Base-by-base conservation (phyloP, 805 yeast genomes). In the Saccharomyces kudriavzevii region DNA sequence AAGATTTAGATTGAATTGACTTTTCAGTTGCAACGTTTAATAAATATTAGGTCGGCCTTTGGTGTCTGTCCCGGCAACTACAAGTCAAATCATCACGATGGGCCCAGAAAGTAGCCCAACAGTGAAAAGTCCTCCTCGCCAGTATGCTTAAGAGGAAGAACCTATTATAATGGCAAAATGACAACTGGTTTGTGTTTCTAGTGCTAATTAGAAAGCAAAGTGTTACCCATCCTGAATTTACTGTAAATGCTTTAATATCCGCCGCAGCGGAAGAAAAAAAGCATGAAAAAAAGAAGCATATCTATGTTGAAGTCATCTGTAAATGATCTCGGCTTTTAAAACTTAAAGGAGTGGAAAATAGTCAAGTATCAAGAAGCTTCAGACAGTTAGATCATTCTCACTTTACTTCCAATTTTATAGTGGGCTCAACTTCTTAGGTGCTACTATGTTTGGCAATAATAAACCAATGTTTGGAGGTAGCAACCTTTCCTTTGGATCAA, bases 381-480 rank as follows among this genome's bases (percentile, higher is more conserved):
- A 8, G 24, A 4, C 24, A 6, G 9, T 17, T 17, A 17, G 10
- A 35, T 17, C 8, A 35, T 3, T 17, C 17, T 8, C 5, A 17
- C 22, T 20, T 13, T 35, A 17, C 11, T n/a, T 35, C 24, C 22
- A 17, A 17, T 17, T 17, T n/a, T n/a, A 6, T 35, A 35, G 43
- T 35, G 17, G 10, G 10, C 17, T 35, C 11, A 17, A 20, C 17
- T n/a, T 4, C 10, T 35, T 9, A 17, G 22, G 22, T 10, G 40
- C 40, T 45, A 45, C 26, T 13, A 59, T 59, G 62, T 58, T 59
- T 52, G 63, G 60, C 58, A 74, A 76, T 5, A 54, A 57, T 48
- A 53, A 56, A 40, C 54, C 61, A 14, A 58, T 61, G 45, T 58
- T 64, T 52, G 68, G 68, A 14, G 62, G 62, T 50, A 67, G 69